A percentile compares a stretch with the other conserved stretches of the same genome.
Conservation (phyloP, 257 asterid species). For the Linderniella brevidens region DNA sequence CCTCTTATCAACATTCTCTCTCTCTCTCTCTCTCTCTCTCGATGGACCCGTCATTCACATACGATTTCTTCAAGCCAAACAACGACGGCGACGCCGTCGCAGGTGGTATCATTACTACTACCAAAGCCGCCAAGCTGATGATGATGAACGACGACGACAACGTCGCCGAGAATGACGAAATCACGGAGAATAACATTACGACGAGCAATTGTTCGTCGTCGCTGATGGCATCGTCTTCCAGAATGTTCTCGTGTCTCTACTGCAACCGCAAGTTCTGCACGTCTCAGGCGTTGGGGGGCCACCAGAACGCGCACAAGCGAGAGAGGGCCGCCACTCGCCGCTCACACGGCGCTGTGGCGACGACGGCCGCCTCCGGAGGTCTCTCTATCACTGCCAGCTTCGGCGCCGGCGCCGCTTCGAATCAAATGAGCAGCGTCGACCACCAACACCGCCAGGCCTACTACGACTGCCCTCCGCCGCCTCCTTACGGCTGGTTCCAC, state of each 20-base stretch:
- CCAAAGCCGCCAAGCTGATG: background rate
- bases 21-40: background rate
- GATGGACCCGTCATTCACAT: constrained; percentile 1
- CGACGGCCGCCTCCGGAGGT: too few relatives aligned
- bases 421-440: too few relatives aligned
- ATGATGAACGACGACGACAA: too few relatives aligned
- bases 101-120: background rate
- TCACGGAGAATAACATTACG: too few relatives aligned
- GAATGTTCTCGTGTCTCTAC: constrained; percentile 70
- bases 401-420: too few relatives aligned
- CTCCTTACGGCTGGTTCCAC: too few relatives aligned
- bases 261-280: constrained; percentile 80
- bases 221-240: background rate
- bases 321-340: constrained; percentile 72
- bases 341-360: too few relatives aligned
- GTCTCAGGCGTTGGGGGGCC: constrained; percentile 89
- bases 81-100: background rate
- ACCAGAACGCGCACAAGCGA: constrained; percentile 85
- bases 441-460: too few relatives aligned
- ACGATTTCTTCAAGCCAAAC: constrained; percentile 4
- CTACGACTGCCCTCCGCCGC: too few relatives aligned
- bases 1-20: background rate
- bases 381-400: too few relatives aligned
- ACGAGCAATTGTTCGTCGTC: background rate
- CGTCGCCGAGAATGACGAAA: too few relatives aligned